Conservation (phyloP, 176 grass and related monocot species). For the Triticum turgidum region DNA sequence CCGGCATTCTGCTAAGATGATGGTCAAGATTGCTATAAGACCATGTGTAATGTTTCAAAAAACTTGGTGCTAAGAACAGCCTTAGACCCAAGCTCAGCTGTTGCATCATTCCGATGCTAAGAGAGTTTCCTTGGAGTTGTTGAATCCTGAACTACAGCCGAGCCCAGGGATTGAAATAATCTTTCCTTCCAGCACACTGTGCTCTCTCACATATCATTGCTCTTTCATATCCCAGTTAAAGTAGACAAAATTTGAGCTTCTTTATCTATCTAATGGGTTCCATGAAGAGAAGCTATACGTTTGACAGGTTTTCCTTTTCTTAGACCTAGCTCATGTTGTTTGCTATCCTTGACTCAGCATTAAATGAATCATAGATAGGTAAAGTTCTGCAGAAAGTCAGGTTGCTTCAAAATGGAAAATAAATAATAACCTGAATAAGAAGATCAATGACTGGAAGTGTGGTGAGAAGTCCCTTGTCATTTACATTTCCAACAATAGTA, state of each 20-base stretch:
- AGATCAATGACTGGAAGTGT: constrained; percentile 78
- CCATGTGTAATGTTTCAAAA: neutral
- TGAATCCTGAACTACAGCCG: neutral
- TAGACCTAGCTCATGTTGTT: neutral
- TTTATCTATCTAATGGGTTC: neutral
- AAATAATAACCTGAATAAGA: constrained; percentile 79
- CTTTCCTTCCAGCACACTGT: neutral
- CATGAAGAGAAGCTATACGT: neutral
- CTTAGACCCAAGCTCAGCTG: neutral
- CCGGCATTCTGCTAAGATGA: neutral
- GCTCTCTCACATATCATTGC: neutral
- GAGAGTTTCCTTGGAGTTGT: neutral
- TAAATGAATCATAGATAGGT: constrained; percentile 7
- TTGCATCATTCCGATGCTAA: neutral
- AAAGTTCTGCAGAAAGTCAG: constrained; percentile 9
- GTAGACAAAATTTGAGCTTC: neutral
- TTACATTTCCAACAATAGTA: constrained; percentile 80
- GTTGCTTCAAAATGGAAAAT: neutral
- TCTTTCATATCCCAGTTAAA: neutral
- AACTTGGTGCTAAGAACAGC: neutral
- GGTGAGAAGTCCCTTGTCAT: constrained; percentile 87
- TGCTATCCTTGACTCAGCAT: neutral
- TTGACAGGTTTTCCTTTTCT: neutral
- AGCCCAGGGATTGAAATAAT: neutral
- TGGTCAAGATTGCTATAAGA: neutral